Base-by-base conservation (phyloP, 2,329 filamentous ascomycete genomes). In the Podosphaera xanthii region DNA sequence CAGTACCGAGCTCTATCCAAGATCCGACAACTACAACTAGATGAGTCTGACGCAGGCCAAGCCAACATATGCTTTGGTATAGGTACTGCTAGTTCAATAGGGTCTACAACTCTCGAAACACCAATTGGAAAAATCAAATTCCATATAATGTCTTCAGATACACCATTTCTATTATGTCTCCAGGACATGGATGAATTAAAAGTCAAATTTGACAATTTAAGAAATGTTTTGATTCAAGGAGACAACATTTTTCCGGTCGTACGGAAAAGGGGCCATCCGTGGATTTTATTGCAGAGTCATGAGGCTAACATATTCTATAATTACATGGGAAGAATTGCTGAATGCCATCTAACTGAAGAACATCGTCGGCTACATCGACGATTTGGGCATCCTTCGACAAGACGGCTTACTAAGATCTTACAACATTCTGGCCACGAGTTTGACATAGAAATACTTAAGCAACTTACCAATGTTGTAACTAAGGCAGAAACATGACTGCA, bases 311-410 rank as follows among this genome's bases (percentile, higher is more conserved):
- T n/a, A n/a, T n/a, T n/a, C n/a, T n/a, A n/a, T n/a, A n/a, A 55
- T 40, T 30, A n/a, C 35, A 38, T n/a, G n/a, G 12, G n/a, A 2
- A 22, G 12, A 6, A 55, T 55, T 55, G 33, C 35, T 38, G 34
- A n/a, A 30, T 55, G 52, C 52, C 34, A 55, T 55, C 52, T 55
- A 22, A 55, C 52, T n/a, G 52, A 55, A 55, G 52, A 55, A 40
- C 35, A 38, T 5, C n/a, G 52, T n/a, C 33, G 35, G 35, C 34
- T 38, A 14, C 52, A 55, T 55, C 35, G 14, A n/a, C 10, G 52
- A 36, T 38, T n/a, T 40, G 35, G 52, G 52, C 35, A 55, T 55
- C 33, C 35, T 14, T 55, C 52, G 2, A 3, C 35, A n/a, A n/a
- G 34, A 36, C 34, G 35, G 12, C 35, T 38, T 55, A 2, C 35